Conservation (phyloP, 2,329 filamentous ascomycete genomes). For the Cercospora zeae-maydis region DNA sequence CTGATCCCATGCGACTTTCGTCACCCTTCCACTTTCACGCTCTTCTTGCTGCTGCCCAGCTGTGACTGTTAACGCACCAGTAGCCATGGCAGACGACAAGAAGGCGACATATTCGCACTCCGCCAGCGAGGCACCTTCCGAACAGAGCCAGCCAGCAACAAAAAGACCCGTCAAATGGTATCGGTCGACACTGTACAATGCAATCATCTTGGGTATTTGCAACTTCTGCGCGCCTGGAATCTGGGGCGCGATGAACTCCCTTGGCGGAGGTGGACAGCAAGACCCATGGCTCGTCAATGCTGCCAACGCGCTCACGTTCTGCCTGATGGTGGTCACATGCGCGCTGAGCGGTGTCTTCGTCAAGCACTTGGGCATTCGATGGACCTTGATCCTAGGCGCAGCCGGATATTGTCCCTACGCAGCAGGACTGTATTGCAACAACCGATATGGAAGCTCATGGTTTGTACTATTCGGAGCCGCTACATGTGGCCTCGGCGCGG, state of each 20-base stretch:
- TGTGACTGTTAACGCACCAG: not conserved
- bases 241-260: constrained; percentile 62
- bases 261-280: constrained; percentile 65
- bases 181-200: constrained; percentile 69
- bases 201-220: constrained; percentile 66
- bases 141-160: not conserved
- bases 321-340: constrained; percentile 69
- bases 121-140: constrained; percentile 13
- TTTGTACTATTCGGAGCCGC: constrained; percentile 65
- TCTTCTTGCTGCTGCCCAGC: not conserved
- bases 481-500: constrained; percentile 66
- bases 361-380: constrained; percentile 66
- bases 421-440: constrained; percentile 69
- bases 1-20: not conserved
- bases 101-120: constrained; percentile 5
- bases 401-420: constrained; percentile 69
- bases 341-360: constrained; percentile 63
- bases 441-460: constrained; percentile 66
- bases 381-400: constrained; percentile 67
- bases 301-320: constrained; percentile 68
- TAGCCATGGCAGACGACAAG: constrained; percentile 19
- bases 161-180: constrained; percentile 48
- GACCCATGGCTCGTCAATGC: constrained; percentile 65
- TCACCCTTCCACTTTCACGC: not conserved
- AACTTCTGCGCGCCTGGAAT: constrained; percentile 69